A percentile compares a stretch with the other conserved stretches of the same genome.
phyloP scores from a whole-genome alignment of 208 protist genomes.

The Angomonas desouzai region DNA sequence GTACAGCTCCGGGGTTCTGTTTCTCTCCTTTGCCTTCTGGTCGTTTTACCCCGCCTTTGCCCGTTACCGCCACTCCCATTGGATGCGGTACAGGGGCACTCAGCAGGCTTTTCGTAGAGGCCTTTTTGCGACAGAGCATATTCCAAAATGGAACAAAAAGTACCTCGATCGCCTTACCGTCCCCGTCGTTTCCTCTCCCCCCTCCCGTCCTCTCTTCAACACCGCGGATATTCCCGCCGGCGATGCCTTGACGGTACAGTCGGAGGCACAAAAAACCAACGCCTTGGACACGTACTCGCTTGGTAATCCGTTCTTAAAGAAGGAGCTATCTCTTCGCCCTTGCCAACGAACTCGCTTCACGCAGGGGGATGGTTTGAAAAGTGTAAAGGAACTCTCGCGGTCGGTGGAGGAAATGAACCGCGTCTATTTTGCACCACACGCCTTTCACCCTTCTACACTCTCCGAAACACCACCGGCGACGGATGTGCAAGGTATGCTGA shows the following conservation, averaged over 20 bases:
- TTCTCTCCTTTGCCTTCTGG: conserved; percentile 48
- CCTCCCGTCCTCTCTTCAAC: too few relatives aligned
- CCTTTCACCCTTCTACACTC: background rate
- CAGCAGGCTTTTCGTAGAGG: conserved; percentile 50
- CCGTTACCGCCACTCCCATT: conserved; percentile 56
- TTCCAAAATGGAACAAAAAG: conserved; percentile 75
- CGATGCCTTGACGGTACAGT: background rate
- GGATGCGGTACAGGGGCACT: conserved; percentile 48
- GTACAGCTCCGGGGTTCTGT: conserved; percentile 64
- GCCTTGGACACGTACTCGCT: background rate
- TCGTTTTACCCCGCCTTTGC: conserved; percentile 55
- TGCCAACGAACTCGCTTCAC: background rate
- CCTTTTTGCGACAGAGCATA: conserved; percentile 63
- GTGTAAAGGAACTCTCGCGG: background rate
- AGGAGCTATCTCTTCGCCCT: background rate
- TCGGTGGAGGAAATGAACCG: background rate
- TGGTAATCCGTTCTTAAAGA: conserved; percentile 2
- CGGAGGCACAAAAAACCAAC: background rate
- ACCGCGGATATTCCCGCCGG: too few relatives aligned
- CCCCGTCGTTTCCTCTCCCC: conserved; percentile 24
- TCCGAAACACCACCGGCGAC: background rate
- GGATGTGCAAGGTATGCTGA: background rate
- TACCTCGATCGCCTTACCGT: conserved; percentile 56
- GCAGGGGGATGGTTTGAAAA: background rate
- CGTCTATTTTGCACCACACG: background rate